Base-by-base conservation (phyloP, 2,329 filamentous ascomycete genomes). In the Talaromyces sp. region DNA sequence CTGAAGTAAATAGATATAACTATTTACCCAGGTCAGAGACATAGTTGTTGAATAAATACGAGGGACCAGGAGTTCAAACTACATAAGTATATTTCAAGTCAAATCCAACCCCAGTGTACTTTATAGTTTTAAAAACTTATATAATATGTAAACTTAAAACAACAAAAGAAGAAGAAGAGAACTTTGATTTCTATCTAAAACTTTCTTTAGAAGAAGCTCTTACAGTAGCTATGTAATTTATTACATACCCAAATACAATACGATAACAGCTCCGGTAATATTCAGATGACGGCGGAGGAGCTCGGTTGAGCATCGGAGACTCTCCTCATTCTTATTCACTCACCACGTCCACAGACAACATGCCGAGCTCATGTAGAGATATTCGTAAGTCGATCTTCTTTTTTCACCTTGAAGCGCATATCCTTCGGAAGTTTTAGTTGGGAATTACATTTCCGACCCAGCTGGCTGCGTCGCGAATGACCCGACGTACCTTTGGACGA, bases 301-400 rank as follows among this genome's bases (percentile, higher is more conserved):
- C 43, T 46, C 43, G 43, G 27, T 9, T 29, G 48, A 27, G 2
- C 27, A 14, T n/a, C 14, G 32, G 12, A 38, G 24, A n/a, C 9
- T 7, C 6, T 19, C 11, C n/a, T 26, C 43, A 7, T 29, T 14
- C 8, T 9, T 29, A 19, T 8, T 19, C 31, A 38, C 3, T 31
- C 31, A 55, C 35, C 53, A 41, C 53, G 21, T 55, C 31, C 53
- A 56, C 24, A 24, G 17, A 21, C 51, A 51, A 53, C 58, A 96
- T 97, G 94, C 92, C 93, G 61, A 92, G 90, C 76, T 97, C 93
- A 64, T 99, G 94, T 80, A 91, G 92, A 85, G 93, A 97, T 77
- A 90, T 99, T 74, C 87, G 93, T 97, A 84, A 67, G 90, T 80
- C 10, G 14, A 56, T 24, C 60, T 6, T 17, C 9, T 31, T 9